Evolutionary conservation across 495 filamentous ascomycete genomes (phyloP).

Genomic region (Penicillium psychrofluorescens): DNA sequence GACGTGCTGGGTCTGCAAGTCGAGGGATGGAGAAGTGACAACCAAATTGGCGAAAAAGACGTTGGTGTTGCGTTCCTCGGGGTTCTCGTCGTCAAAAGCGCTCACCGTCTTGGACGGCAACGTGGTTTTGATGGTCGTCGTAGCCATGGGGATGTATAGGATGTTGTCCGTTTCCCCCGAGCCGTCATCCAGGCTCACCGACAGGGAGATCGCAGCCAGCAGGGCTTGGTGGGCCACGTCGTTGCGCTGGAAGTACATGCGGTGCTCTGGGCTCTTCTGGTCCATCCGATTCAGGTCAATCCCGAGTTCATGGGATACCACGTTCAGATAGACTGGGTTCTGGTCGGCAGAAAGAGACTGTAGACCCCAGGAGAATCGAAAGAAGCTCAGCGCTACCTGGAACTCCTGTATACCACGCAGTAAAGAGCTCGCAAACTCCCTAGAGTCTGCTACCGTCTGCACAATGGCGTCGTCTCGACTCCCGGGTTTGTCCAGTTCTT

Average conservation of each 20-base stretch:
- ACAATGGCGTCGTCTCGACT: conserved; percentile 69
- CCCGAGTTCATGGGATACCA: conserved; percentile 92
- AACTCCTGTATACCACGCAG: conserved; percentile 92
- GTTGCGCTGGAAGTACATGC: conserved; percentile 95
- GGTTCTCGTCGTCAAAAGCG: conserved; percentile 62
- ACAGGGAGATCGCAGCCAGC: conserved; percentile 83
- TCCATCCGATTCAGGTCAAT: conserved; percentile 91
- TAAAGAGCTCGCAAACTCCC: conserved; percentile 84
- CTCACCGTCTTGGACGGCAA: conserved; percentile 91
- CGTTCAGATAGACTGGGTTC: conserved; percentile 67
- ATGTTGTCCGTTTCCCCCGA: conserved; percentile 77
- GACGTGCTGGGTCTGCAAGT: conserved; percentile 89
- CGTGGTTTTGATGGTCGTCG: conserved; percentile 89
- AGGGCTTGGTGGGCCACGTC: conserved; percentile 95
- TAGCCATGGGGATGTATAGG: conserved; percentile 95
- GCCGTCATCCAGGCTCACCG: conserved; percentile 84
- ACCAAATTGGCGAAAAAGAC: conserved; percentile 95
- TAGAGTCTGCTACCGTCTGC: conserved; percentile 85
- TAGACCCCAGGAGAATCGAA: conserved; percentile 76
- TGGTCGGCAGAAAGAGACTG: conserved; percentile 56
- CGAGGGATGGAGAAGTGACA: conserved; percentile 88
- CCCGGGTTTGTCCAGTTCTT: conserved; percentile 68
- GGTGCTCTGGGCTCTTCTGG: conserved; percentile 86
- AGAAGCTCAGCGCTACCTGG: conserved; percentile 89
- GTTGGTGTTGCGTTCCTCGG: conserved; percentile 87